Percentiles rank a stretch among this genome's conserved stretches.
phyloP scores from a whole-genome alignment of 371 early-diverging fungal species.

The Capniomyces stellatus region DNA sequence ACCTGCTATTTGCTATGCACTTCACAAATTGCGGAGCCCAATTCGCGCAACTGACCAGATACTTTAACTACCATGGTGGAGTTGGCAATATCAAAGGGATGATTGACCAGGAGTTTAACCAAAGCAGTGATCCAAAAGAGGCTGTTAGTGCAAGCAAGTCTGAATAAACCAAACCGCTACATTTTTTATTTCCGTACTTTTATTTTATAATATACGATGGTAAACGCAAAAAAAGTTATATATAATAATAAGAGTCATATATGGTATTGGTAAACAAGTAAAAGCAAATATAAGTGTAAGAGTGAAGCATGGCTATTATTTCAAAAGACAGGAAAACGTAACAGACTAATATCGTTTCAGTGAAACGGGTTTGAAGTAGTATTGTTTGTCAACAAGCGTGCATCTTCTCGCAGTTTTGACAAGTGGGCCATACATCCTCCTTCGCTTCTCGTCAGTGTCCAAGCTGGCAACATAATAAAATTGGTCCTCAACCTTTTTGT shows the following conservation, averaged over 20 bases:
- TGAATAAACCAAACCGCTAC: too few species aligned
- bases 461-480: constrained; percentile 23
- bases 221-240: too few species aligned
- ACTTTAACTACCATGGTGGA: constrained; percentile 42
- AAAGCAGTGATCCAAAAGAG: neutral
- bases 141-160: too few species aligned
- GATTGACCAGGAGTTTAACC: constrained; percentile 5
- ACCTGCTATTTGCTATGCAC: constrained; percentile 83
- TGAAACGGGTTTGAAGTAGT: constrained; percentile 26
- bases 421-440: constrained; percentile 21
- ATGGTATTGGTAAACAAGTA: too few species aligned
- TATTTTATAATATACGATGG: too few species aligned
- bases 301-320: neutral
- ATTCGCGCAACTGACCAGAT: constrained; percentile 70
- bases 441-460: constrained; percentile 17
- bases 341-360: neutral
- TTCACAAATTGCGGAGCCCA: constrained; percentile 77
- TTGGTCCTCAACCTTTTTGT: constrained; percentile 21
- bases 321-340: neutral
- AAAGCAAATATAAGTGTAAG: too few species aligned
- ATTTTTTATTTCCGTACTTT: too few species aligned
- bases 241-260: too few species aligned
- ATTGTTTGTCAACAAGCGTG: constrained; percentile 26
- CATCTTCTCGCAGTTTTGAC: constrained; percentile 25
- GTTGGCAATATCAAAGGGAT: constrained; percentile 9